These are phyloP conservation scores for Microstegium vimineum DNA, from an alignment of 176 grass and related monocot genomes.

Conservation along the genomic window DNA sequence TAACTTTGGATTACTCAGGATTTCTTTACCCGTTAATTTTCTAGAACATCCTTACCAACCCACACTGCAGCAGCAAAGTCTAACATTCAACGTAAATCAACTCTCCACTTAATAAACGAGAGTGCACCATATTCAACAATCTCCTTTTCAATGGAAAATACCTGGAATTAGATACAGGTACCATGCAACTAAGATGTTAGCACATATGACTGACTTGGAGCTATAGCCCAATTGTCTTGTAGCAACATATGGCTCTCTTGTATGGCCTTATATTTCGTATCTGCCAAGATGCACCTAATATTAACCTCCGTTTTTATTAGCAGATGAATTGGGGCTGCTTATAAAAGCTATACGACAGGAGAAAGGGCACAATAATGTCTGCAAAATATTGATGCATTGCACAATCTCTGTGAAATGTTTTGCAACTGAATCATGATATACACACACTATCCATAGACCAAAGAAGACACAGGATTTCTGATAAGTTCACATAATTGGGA, in stretches of 20 bases:
- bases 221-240: neutral
- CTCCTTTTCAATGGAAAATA: neutral
- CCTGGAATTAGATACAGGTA: neutral
- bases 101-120: neutral
- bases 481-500: neutral
- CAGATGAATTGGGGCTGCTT: neutral
- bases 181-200: neutral
- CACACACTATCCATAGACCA: neutral
- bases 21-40: neutral
- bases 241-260: neutral
- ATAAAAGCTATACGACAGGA: neutral
- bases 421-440: neutral
- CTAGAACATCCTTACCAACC: neutral
- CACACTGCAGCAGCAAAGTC: neutral
- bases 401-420: neutral
- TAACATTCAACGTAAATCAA: neutral
- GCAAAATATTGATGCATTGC: neutral
- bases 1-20: neutral
- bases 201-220: neutral
- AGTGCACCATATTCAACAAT: neutral
- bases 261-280: neutral
- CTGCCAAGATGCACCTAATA: neutral
- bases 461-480: neutral
- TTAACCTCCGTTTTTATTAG: neutral
- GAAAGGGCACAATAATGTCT: neutral